These are phyloP conservation scores for Colletotrichum neosansevieriae DNA, from an alignment of 2,329 filamentous ascomycete species.

Conservation along the genomic window DNA sequence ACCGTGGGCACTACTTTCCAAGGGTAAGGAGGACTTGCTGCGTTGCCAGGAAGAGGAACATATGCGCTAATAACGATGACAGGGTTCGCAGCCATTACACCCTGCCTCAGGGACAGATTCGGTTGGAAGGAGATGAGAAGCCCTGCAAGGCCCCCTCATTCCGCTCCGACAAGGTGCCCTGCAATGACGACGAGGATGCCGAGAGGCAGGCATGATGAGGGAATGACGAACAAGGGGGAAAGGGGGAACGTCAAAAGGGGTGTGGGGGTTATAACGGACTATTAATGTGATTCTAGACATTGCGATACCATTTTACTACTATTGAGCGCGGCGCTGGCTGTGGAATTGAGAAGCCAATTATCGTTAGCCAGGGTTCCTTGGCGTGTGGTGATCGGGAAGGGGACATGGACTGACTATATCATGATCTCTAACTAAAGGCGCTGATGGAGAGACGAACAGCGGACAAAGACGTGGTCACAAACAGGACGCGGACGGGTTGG, in stretches of 20 bases:
- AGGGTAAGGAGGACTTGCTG: constrained; percentile 17
- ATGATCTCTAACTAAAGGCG: no score
- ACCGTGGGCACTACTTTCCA: constrained; percentile 34
- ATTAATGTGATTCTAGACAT: constrained; percentile 31
- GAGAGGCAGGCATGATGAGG: constrained; percentile 2
- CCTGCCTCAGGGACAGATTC: constrained; percentile 22
- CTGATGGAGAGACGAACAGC: no score
- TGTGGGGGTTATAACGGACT: not conserved
- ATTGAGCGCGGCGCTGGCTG: constrained; percentile 33
- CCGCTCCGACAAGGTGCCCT: constrained; percentile 19
- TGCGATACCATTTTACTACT: constrained; percentile 36
- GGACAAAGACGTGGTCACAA: no score
- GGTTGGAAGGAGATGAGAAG: constrained; percentile 33
- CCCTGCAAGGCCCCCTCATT: constrained; percentile 22
- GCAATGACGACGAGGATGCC: not conserved
- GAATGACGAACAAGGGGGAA: not conserved
- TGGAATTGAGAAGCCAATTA: constrained; percentile 1
- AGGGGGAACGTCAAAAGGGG: not conserved
- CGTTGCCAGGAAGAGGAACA: not conserved
- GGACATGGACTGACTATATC: not conserved
- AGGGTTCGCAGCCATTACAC: constrained; percentile 35
- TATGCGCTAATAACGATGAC: not conserved
- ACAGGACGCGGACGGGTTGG: no score
- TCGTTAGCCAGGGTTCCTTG: not conserved
- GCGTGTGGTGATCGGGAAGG: not conserved